phyloP scores from a whole-genome alignment of 805 yeast genomes.

The Komagataella mondaviorum region DNA sequence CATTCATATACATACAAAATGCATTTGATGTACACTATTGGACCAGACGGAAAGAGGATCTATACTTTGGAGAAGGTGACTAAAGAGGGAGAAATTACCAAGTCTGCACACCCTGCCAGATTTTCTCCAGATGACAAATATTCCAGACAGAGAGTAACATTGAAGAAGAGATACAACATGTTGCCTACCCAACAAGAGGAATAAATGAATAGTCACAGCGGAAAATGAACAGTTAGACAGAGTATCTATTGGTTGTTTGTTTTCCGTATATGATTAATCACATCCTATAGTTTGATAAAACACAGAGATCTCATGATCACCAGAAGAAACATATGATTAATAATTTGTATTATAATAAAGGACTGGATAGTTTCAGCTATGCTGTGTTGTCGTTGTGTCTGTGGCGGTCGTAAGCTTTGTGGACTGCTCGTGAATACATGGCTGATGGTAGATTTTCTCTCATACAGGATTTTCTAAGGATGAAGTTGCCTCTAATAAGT shows the following conservation, averaged over 20 bases:
- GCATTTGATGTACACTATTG: conserved; percentile 99
- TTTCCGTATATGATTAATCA: background rate
- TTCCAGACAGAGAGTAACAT: conserved; percentile 96
- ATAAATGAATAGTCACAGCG: conserved; percentile 1
- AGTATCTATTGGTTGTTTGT: too few species aligned
- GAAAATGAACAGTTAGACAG: background rate
- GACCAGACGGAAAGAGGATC: conserved; percentile 88
- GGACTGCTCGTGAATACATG: background rate
- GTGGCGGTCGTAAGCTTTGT: background rate
- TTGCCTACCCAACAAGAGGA: conserved; percentile 64
- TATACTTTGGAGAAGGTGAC: conserved; percentile 82
- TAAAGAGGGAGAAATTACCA: conserved; percentile 85
- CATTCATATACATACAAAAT: conserved; percentile 22
- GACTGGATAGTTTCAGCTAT: background rate
- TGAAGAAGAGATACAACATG: conserved; percentile 85
- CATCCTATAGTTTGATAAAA: background rate
- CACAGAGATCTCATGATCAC: background rate
- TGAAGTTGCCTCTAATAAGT: conserved; percentile 53
- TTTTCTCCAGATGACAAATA: conserved; percentile 99
- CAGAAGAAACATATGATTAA: background rate
- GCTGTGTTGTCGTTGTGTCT: background rate
- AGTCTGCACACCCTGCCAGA: conserved; percentile 98
- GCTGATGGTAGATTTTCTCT: background rate
- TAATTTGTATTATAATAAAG: background rate
- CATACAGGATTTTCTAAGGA: conserved; percentile 41